Evolutionary conservation across 2,329 filamentous ascomycete species (phyloP).

Genomic region (Pestalotiopsis sp.): DNA sequence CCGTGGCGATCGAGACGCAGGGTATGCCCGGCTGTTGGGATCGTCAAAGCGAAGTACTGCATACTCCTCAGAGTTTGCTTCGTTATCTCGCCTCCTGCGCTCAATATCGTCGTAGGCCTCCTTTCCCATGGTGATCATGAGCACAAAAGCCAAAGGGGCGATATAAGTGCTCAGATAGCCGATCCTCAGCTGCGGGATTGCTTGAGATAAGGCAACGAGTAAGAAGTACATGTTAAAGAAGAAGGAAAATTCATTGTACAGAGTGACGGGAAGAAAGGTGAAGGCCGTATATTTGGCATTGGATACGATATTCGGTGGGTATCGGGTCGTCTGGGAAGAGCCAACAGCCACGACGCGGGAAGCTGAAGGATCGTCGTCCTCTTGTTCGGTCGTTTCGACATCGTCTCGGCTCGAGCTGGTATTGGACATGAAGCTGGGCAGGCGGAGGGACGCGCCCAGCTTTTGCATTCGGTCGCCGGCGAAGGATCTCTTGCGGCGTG

Average conservation of each 20-base stretch:
- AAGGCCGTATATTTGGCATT: conserved; percentile 97
- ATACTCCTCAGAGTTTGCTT: conserved; percentile 92
- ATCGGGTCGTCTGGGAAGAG: conserved; percentile 69
- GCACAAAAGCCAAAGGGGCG: conserved; percentile 86
- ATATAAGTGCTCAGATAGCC: conserved; percentile 95
- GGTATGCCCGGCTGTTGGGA: conserved; percentile 35
- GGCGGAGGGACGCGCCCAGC: conserved; percentile 55
- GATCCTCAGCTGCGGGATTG: conserved; percentile 84
- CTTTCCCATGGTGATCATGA: conserved; percentile 90
- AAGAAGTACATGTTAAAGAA: conserved; percentile 99
- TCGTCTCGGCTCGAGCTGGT: conserved; percentile 30
- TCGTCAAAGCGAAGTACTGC: conserved; percentile 73
- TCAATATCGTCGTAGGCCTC: conserved; percentile 94
- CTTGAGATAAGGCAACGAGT: conserved; percentile 89
- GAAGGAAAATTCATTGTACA: conserved; percentile 99
- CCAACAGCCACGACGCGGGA: conserved; percentile 78
- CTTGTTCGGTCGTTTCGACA: conserved; percentile 48
- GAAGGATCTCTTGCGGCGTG: conserved; percentile 35
- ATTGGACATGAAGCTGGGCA: conserved; percentile 67
- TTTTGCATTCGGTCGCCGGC: conserved; percentile 42
- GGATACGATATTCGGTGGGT: conserved; percentile 87
- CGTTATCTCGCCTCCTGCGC: conserved; percentile 80
- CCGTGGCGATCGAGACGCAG: conserved; percentile 37
- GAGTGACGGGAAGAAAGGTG: conserved; percentile 88
- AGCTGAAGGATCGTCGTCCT: conserved; percentile 64